Evolutionary conservation across 495 filamentous ascomycete species (phyloP).

Genomic region (Trichoderma parareesei): DNA sequence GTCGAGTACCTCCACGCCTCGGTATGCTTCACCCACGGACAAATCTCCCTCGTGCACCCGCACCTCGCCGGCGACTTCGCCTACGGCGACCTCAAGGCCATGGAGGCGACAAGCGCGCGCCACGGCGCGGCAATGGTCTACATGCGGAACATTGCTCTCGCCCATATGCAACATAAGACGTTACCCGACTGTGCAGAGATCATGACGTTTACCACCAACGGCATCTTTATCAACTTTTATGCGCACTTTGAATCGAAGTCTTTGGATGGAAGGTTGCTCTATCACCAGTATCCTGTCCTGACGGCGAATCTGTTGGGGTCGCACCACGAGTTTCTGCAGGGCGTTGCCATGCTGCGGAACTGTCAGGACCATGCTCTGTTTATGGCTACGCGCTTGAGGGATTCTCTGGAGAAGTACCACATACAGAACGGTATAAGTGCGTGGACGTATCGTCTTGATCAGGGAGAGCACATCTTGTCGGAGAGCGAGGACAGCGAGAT

Average conservation of each 20-base stretch:
- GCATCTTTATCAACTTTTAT: conserved; percentile 24
- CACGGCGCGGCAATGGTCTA: conserved; percentile 26
- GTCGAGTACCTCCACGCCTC: not conserved
- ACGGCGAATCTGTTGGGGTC: conserved; percentile 17
- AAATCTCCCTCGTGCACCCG: not conserved
- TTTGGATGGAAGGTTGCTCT: conserved; percentile 22
- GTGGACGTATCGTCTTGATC: not conserved
- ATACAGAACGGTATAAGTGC: not conserved
- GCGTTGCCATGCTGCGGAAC: not conserved
- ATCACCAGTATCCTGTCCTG: conserved; percentile 24
- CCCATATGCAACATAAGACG: conserved; percentile 19
- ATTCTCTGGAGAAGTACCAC: not conserved
- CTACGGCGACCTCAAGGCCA: not conserved
- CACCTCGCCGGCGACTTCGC: not conserved
- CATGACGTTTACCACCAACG: conserved; percentile 29
- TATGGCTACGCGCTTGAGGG: not conserved
- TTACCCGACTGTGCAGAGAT: conserved; percentile 22
- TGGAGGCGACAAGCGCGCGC: not conserved
- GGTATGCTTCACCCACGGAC: not conserved
- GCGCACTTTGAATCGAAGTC: conserved; percentile 25
- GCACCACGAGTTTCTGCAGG: conserved; percentile 12
- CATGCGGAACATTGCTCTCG: conserved; percentile 23
- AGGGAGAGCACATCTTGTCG: not conserved
- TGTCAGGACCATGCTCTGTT: conserved; percentile 7
- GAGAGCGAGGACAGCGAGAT: not conserved